Evolutionary conservation across 352 stramenopile genomes (phyloP).

Genomic region (Pythium volutum): DNA sequence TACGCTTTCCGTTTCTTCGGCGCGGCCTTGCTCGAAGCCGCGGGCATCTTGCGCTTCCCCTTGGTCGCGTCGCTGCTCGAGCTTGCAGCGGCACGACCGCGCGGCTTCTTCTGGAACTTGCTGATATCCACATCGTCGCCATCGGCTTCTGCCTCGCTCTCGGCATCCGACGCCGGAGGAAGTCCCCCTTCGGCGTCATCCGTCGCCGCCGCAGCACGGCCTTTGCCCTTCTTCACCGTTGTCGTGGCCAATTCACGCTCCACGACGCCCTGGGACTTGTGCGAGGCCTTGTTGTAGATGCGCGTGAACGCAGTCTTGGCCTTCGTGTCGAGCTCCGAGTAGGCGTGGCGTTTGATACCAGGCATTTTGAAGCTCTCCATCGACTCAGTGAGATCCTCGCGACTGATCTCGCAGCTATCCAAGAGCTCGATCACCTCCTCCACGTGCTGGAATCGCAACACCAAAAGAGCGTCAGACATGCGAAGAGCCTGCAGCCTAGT

Average conservation of each 20-base stretch:
- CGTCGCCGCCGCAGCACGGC: constrained; percentile 30
- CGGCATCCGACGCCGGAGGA: constrained; percentile 55
- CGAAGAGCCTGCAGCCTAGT: too few species aligned
- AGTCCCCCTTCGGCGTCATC: constrained; percentile 52
- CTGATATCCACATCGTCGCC: constrained; percentile 61
- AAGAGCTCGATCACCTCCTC: constrained; percentile 93
- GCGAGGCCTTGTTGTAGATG: constrained; percentile 87
- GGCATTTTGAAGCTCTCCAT: constrained; percentile 91
- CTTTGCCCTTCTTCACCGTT: constrained; percentile 71
- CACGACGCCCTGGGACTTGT: constrained; percentile 95
- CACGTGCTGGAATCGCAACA: constrained; percentile 45
- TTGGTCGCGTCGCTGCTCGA: constrained; percentile 10
- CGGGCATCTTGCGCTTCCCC: constrained; percentile 52
- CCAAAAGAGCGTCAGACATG: too few species aligned
- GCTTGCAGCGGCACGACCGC: constrained; percentile 27
- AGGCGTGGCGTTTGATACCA: constrained; percentile 71
- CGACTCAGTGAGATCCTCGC: constrained; percentile 97
- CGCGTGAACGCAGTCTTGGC: constrained; percentile 94
- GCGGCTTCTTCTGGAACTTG: constrained; percentile 81
- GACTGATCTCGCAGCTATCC: constrained; percentile 95
- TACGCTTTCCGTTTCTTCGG: constrained; percentile 50
- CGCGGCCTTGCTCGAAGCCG: constrained; percentile 33
- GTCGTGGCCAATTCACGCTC: constrained; percentile 66
- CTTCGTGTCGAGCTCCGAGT: constrained; percentile 80
- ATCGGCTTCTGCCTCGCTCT: constrained; percentile 64